Conservation (phyloP, 2,329 filamentous ascomycete species). For the Penicillium sp. region DNA sequence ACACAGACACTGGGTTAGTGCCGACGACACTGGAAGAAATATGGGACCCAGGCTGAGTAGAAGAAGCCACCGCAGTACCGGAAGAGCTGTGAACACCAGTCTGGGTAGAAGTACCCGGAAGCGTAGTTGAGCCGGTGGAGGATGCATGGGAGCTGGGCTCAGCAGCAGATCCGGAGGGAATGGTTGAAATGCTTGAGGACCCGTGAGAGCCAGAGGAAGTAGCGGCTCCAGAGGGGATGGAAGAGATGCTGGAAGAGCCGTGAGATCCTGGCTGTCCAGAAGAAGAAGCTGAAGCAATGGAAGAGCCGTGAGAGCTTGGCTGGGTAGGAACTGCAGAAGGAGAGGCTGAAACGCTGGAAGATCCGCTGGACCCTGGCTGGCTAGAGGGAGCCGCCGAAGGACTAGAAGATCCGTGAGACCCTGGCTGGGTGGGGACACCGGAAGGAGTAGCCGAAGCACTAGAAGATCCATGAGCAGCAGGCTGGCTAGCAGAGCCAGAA, state of each 20-base stretch:
- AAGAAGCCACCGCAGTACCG: too few species aligned
- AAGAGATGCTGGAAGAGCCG: not conserved
- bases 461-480: not conserved
- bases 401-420: not conserved
- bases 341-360: not conserved
- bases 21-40: not conserved
- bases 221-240: not conserved
- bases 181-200: not conserved
- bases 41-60: not conserved
- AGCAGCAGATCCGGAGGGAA: not conserved
- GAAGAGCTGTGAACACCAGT: too few species aligned
- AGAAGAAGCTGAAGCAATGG: not conserved
- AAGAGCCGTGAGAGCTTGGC: not conserved
- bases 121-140: not conserved
- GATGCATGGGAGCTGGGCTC: not conserved
- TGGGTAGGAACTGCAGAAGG: not conserved
- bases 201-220: not conserved
- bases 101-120: not conserved
- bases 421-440: not conserved
- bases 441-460: not conserved
- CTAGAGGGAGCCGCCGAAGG: not conserved
- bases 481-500: not conserved
- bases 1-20: not conserved
- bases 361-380: not conserved
- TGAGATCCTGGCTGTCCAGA: too few species aligned